Conservation (phyloP, 78 protist species). For the Neovahlkampfia damariscottae region DNA sequence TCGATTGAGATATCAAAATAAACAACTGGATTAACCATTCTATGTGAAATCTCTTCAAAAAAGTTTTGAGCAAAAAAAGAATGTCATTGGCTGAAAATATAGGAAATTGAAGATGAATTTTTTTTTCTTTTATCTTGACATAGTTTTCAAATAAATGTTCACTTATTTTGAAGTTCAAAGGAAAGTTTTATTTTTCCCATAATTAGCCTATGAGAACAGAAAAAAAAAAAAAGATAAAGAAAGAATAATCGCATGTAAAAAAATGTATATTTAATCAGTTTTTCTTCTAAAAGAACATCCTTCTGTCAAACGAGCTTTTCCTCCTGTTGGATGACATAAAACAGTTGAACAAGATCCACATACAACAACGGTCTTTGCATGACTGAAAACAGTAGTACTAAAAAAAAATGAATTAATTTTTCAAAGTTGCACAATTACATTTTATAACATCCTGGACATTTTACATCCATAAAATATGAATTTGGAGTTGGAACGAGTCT, state of each 20-base stretch:
- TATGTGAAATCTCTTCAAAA: no score
- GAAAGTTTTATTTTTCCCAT: no score
- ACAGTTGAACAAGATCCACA: slow-evolving; percentile 88
- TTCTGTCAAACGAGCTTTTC: slow-evolving; percentile 87
- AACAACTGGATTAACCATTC: slow-evolving; percentile 82
- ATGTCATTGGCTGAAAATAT: no score
- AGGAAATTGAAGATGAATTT: no score
- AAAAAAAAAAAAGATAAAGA: no score
- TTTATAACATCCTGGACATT: slow-evolving; percentile 82
- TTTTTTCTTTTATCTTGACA: no score
- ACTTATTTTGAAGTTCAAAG: no score
- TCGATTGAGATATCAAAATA: slow-evolving; percentile 83
- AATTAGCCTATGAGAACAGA: no score
- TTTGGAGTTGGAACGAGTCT: slow-evolving; percentile 96
- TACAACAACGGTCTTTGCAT: slow-evolving; percentile 91
- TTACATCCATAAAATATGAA: slow-evolving; percentile 95
- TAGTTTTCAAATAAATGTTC: no score
- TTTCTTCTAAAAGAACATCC: slow-evolving; percentile 90
- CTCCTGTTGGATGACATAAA: slow-evolving; percentile 97
- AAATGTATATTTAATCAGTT: slow-evolving; percentile 66
- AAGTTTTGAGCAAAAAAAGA: no score
- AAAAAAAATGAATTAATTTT: background rate
- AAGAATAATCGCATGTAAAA: no score
- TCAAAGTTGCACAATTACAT: slow-evolving; percentile 22
- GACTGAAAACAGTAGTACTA: slow-evolving; percentile 54